Conservation (phyloP, 148 eudicot species). For the Rhododendron simsii region DNA sequence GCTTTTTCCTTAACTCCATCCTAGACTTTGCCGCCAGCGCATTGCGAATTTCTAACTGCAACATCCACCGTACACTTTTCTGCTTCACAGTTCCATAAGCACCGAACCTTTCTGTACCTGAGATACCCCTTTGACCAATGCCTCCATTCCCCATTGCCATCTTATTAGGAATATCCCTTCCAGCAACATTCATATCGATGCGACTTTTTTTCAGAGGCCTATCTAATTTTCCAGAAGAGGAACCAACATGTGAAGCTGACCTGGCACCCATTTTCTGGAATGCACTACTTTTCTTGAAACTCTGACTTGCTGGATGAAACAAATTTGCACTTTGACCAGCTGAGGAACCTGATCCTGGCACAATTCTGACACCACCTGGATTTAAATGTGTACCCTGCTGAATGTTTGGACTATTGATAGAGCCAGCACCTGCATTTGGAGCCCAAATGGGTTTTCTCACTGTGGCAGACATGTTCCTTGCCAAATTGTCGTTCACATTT, state of each 20-base stretch:
- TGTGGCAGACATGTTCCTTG: not conserved
- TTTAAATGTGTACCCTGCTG: not conserved
- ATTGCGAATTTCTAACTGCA: slow-evolving; percentile 37
- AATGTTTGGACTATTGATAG: not conserved
- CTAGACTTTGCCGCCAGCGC: slow-evolving; percentile 46
- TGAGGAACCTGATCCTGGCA: slow-evolving; percentile 19
- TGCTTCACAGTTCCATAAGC: slow-evolving; percentile 11
- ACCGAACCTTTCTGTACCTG: slow-evolving; percentile 14
- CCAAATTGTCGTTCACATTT: not conserved
- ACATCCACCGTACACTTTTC: slow-evolving; percentile 24
- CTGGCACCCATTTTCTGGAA: slow-evolving; percentile 1
- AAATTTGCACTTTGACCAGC: slow-evolving; percentile 27
- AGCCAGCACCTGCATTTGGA: not conserved
- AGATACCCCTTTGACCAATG: not conserved
- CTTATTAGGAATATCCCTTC: slow-evolving; percentile 16
- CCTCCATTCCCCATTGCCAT: slow-evolving; percentile 13
- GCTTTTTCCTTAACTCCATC: slow-evolving; percentile 37
- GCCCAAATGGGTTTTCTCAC: not conserved
- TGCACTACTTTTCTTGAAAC: slow-evolving; percentile 30
- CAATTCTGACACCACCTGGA: slow-evolving; percentile 3
- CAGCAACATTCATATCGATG: not conserved
- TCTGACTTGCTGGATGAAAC: slow-evolving; percentile 27
- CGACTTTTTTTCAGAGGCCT: slow-evolving; percentile 5
- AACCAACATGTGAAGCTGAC: not conserved
- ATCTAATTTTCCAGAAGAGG: not conserved